Evolutionary conservation across 2,329 filamentous ascomycete species (phyloP).

Genomic region (Bipolaris victoriae): DNA sequence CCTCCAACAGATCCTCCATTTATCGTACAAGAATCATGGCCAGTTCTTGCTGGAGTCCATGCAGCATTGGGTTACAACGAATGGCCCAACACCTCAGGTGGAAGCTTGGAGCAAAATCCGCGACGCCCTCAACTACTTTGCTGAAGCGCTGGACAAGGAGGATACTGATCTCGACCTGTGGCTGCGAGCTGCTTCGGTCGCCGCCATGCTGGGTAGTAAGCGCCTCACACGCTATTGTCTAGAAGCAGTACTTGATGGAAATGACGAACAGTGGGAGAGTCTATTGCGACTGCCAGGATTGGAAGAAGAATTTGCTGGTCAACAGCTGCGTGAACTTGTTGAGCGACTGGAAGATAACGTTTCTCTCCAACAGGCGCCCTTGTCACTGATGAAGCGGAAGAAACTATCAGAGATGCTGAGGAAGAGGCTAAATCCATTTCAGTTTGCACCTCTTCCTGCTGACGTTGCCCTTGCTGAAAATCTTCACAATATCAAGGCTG

Average conservation of each 20-base stretch:
- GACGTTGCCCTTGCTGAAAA: constrained; percentile 36
- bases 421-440: constrained; percentile 61
- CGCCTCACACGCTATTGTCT: constrained; percentile 67
- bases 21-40: constrained; percentile 94
- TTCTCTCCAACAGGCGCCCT: constrained; percentile 59
- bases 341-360: constrained; percentile 61
- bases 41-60: constrained; percentile 85
- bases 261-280: constrained; percentile 62
- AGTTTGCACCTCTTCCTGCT: constrained; percentile 47
- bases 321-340: constrained; percentile 52
- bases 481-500: constrained; percentile 23
- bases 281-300: constrained; percentile 62
- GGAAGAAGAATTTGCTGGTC: constrained; percentile 46
- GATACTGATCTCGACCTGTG: constrained; percentile 69
- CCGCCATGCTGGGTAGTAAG: constrained; percentile 62
- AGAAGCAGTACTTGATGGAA: constrained; percentile 67
- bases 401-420: constrained; percentile 60
- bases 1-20: constrained; percentile 85
- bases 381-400: constrained; percentile 57
- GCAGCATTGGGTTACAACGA: constrained; percentile 56
- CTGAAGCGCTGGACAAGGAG: constrained; percentile 68
- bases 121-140: constrained; percentile 59
- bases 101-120: constrained; percentile 32
- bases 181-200: constrained; percentile 65
- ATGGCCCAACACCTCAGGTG: constrained; percentile 45